Conservation (phyloP, 2,329 filamentous ascomycete species). For the Akanthomyces uredinophilus region DNA sequence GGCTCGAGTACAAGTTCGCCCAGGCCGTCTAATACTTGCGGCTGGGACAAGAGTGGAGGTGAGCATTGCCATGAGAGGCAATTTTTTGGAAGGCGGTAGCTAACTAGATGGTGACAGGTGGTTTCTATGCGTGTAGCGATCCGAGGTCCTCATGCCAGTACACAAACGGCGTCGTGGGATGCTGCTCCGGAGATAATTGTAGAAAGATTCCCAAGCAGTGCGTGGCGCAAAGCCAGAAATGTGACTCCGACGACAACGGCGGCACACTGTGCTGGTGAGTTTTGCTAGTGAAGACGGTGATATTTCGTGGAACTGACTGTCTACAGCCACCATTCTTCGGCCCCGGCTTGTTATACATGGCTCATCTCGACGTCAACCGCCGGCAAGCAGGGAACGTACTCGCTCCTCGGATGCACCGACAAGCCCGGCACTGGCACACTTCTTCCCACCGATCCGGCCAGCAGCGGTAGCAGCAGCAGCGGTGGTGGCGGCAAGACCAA, state of each 20-base stretch:
- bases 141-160: not conserved
- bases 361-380: not conserved
- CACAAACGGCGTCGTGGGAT: not conserved
- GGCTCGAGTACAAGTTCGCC: not conserved
- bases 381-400: conserved; percentile 1
- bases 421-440: conserved; percentile 6
- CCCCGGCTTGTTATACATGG: conserved; percentile 8
- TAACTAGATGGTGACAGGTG: not conserved
- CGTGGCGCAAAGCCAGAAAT: not conserved
- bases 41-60: conserved; percentile 8
- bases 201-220: not conserved
- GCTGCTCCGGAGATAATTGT: conserved; percentile 1
- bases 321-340: not conserved
- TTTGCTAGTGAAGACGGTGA: too few species aligned
- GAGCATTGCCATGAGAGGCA: not conserved
- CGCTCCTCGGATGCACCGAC: conserved; percentile 9
- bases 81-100: too few species aligned
- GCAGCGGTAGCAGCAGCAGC: not conserved
- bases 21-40: not conserved
- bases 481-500: not conserved
- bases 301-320: not conserved
- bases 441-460: not conserved
- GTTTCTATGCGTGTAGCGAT: conserved; percentile 1
- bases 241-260: not conserved
- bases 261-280: conserved; percentile 9